Evolutionary conservation across 495 filamentous ascomycete genomes (phyloP), one percentile per base, ranked within the genome.

Genomic region (Baudoinia panamericana): DNA sequence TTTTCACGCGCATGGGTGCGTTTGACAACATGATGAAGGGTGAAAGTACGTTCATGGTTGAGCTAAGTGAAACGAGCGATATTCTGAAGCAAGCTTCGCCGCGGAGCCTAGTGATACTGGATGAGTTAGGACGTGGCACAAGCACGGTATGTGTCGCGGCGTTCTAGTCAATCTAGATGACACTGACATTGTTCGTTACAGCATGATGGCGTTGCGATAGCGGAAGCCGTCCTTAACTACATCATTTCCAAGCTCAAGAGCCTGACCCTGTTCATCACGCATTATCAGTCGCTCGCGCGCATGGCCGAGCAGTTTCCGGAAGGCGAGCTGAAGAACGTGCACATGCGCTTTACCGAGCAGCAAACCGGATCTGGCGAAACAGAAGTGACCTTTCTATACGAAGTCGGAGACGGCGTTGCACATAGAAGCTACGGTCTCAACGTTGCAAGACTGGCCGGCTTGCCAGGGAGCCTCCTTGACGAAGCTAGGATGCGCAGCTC

Each of bases 31-130:
- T 99, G 66, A 80, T 99, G 57, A 82, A 82, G 0, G 86, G 85
- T 43, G 92, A 99, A 57, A 80, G 72, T 16, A 99, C 90, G 0
- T 99, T 99, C 65, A 94, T 94, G 87, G 87, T 96, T 34, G 90
- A 99, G 53, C 73, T 99, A 0, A 81, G 73, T 28, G 90, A 96
- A 56, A 96, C 90, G 1, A 75, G 80, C 1, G 75, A 86, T 41
- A 95, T 97, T 53, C 70, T 97, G 10, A 84, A 90, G 53, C 70
- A 78, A 61, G 88, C 90, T 0, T 87, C 84, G 1, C 72, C 78
- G 1, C 69, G 82, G 12, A 81, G 74, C 1, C 63, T 97, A 12
- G 77, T 97, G 35, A 80, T 97, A 18, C 74, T 97, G n/a, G 90
- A 97, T 60, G 90, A 97, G 62, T 67, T 97, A 2, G 90, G 90